Evolutionary conservation across 805 yeast genomes (phyloP).

Genomic region (Teunomyces gatunensis): DNA sequence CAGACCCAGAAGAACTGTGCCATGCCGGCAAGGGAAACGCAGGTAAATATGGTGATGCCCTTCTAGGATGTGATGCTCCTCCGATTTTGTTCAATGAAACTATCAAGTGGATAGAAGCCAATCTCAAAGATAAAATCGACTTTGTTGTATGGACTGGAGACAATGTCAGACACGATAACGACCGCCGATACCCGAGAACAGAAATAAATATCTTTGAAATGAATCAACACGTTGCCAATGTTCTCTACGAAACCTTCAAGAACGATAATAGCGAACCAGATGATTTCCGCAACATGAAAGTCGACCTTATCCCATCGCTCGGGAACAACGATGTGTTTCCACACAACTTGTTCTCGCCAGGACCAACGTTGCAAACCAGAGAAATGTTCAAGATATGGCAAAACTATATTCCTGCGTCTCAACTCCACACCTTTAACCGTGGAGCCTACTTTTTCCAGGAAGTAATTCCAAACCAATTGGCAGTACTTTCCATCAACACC

Average conservation of each 20-base stretch:
- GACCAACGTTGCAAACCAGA: conserved; percentile 85
- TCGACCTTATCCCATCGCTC: conserved; percentile 60
- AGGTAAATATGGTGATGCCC: conserved; percentile 71
- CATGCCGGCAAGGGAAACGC: conserved; percentile 58
- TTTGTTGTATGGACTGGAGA: conserved; percentile 92
- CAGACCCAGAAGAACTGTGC: conserved; percentile 48
- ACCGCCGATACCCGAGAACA: conserved; percentile 68
- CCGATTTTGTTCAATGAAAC: conserved; percentile 58
- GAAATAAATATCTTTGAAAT: conserved; percentile 68
- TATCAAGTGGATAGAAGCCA: conserved; percentile 60
- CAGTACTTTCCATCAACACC: conserved; percentile 76
- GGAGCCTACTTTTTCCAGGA: conserved; percentile 76
- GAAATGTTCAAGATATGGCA: conserved; percentile 75
- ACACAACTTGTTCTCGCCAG: conserved; percentile 79
- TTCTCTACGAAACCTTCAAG: conserved; percentile 52
- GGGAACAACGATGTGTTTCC: conserved; percentile 92
- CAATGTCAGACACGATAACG: conserved; percentile 82
- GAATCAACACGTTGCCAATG: conserved; percentile 56
- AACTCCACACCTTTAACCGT: conserved; percentile 67
- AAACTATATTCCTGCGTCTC: conserved; percentile 70
- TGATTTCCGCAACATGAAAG: conserved; percentile 46
- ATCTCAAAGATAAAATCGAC: conserved; percentile 73
- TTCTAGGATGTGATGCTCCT: conserved; percentile 78
- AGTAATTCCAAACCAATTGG: conserved; percentile 76
- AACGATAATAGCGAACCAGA: conserved; percentile 31